phyloP scores from a whole-genome alignment of 1,284 basidiomycete genomes.

The Ceratobasidium sp. region DNA sequence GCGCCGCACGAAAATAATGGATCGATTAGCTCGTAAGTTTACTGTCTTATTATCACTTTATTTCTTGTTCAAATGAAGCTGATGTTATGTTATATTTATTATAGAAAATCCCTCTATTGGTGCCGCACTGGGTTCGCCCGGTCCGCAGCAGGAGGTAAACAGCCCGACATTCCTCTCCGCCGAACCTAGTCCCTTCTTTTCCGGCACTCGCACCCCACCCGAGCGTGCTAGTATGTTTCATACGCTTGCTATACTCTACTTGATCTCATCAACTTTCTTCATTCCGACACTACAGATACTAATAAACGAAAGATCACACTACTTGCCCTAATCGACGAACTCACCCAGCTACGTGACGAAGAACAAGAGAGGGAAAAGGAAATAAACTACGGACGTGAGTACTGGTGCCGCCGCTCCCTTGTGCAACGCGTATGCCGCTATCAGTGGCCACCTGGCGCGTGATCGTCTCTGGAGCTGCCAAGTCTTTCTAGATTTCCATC shows the following conservation, averaged over 20 bases:
- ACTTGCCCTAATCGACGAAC: conserved; percentile 71
- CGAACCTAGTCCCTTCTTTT: conserved; percentile 24
- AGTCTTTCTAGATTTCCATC: conserved; percentile 12
- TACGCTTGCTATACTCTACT: background rate
- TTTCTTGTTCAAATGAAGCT: background rate
- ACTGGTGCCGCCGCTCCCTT: background rate
- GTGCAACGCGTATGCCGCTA: conserved; percentile 10
- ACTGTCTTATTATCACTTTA: background rate
- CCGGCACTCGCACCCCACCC: conserved; percentile 28
- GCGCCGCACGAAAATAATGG: conserved; percentile 5
- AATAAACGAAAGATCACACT: conserved; percentile 71
- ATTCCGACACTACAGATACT: conserved; percentile 12
- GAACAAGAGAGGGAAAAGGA: conserved; percentile 59
- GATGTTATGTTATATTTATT: background rate
- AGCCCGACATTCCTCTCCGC: conserved; percentile 14
- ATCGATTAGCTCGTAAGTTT: conserved; percentile 30
- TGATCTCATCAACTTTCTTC: background rate
- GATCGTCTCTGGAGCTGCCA: conserved; percentile 30
- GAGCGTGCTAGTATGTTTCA: conserved; percentile 20
- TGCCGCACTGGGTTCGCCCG: conserved; percentile 15
- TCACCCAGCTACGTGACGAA: conserved; percentile 61
- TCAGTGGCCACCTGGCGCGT: conserved; percentile 5
- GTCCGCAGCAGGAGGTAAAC: background rate
- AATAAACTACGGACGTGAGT: conserved; percentile 30
- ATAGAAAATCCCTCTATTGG: conserved; percentile 24